phyloP scores from a whole-genome alignment of 768 basidiomycete species.

The Plicaturopsis crispa region DNA sequence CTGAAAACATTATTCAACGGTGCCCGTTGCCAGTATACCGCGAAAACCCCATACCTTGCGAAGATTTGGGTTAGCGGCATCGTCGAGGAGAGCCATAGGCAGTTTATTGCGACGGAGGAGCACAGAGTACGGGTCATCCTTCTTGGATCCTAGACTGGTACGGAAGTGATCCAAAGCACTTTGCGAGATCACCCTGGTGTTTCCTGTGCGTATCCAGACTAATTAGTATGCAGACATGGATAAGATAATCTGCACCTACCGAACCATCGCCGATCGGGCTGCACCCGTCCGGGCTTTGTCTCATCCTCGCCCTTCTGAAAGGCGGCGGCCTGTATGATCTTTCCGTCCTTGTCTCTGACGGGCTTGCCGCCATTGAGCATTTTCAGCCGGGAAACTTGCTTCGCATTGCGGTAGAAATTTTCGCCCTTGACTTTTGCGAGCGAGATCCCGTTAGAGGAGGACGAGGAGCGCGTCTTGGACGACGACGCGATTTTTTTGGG shows the following conservation, averaged over 20 bases:
- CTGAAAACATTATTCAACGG: constrained; percentile 27
- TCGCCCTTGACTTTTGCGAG: constrained; percentile 82
- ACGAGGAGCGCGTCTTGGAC: constrained; percentile 26
- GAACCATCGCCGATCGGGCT: constrained; percentile 96
- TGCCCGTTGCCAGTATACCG: background rate
- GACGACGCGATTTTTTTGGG: constrained; percentile 23
- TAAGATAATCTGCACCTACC: constrained; percentile 44
- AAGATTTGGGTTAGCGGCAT: constrained; percentile 71
- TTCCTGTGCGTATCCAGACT: constrained; percentile 44
- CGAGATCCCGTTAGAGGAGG: constrained; percentile 41
- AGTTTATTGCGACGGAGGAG: constrained; percentile 90
- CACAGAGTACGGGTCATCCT: constrained; percentile 94
- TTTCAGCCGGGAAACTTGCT: constrained; percentile 76
- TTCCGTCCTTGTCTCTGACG: constrained; percentile 84
- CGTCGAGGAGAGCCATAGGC: constrained; percentile 93
- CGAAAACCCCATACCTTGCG: constrained; percentile 51
- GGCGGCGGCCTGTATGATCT: constrained; percentile 87
- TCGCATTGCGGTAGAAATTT: constrained; percentile 98
- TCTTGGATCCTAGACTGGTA: constrained; percentile 75
- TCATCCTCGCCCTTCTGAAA: constrained; percentile 96
- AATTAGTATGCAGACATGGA: constrained; percentile 4
- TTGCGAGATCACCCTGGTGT: constrained; percentile 98
- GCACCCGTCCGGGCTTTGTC: constrained; percentile 82
- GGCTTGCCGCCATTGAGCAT: constrained; percentile 92
- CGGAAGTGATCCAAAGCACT: constrained; percentile 95